Evolutionary conservation across 1,139 yeast genomes (phyloP), one percentile per base, ranked within the genome.

Genomic region (Debaryomyces singareniensis): DNA sequence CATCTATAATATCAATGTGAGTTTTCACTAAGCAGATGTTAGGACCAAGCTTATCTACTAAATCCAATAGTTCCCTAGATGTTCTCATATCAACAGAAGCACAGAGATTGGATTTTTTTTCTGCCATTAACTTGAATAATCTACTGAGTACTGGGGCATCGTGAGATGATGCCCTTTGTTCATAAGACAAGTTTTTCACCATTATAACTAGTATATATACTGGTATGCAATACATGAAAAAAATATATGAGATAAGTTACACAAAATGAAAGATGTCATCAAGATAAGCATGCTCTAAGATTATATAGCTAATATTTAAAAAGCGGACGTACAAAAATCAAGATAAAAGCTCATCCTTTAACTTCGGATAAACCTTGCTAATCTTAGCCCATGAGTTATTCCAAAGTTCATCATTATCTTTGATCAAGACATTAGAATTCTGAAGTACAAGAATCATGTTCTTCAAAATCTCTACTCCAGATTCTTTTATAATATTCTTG

Each of bases 51-150:
- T 68, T 68, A 36, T 89, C 96, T 21, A 84, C 71, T 34, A 91
- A 68, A 2, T 51, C 47, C 32, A 93, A 66, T 34, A 93, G 71
- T 48, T 89, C 96, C 5, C 53, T 51, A 4, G 96, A 86, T 24
- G 83, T 76, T 36, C 75, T 72, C 13, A 91, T 94, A 54, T 93
- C 99, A 14, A 89, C 75, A n/a, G 97, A 87, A 13, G 97, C 97
- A 65, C 98, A 93, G 36, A 93, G 69, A 47, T 91, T 93, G 35
- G 96, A 74, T 54, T 85, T 65, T 56, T 93, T 93, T 27, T 61
- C 53, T 31, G 80, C 86, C 84, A 89, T 87, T 27, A 89, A 68
- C 16, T 57, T 58, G 37, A 93, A 68, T 29, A 93, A 72, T 38
- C 85, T 75, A 33, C 72, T 61, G 1, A 96, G 97, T 13, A 91